These are phyloP conservation scores for Candida sakaeoensis DNA, from an alignment of 805 yeast species.

Conservation along the genomic window DNA sequence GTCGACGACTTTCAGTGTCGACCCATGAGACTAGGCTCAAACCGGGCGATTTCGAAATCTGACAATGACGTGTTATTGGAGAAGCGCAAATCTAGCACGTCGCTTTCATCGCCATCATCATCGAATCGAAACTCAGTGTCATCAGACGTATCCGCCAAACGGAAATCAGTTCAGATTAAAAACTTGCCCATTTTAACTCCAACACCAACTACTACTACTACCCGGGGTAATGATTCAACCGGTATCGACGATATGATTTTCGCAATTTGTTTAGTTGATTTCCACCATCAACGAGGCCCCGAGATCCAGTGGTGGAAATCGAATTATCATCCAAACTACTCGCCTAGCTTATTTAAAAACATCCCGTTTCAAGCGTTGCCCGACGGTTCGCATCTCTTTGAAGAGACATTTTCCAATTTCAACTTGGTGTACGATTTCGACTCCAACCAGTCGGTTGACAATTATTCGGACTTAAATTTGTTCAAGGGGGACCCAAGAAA, in stretches of 20 bases:
- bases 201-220: background rate
- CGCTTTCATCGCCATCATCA: background rate
- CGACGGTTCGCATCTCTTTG: slow-evolving; percentile 91
- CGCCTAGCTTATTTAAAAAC: slow-evolving; percentile 64
- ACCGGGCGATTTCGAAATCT: slow-evolving; percentile 8
- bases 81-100: slow-evolving; percentile 3
- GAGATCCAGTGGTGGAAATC: slow-evolving; percentile 86
- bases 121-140: slow-evolving; percentile 3
- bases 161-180: slow-evolving; percentile 31
- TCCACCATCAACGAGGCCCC: slow-evolving; percentile 90
- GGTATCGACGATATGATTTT: slow-evolving; percentile 46
- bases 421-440: slow-evolving; percentile 70
- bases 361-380: slow-evolving; percentile 94
- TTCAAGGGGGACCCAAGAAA: slow-evolving; percentile 38
- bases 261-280: slow-evolving; percentile 87
- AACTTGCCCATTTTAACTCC: slow-evolving; percentile 28
- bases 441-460: slow-evolving; percentile 42
- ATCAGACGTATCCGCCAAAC: slow-evolving; percentile 8
- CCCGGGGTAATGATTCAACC: slow-evolving; percentile 9
- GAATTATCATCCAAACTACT: slow-evolving; percentile 36
- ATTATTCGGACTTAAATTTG: slow-evolving; percentile 30
- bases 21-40: slow-evolving; percentile 29
- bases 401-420: slow-evolving; percentile 89
- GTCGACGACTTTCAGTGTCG: slow-evolving; percentile 34
- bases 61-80: background rate